Evolutionary conservation across 257 asterid species (phyloP), one percentile per base, ranked within the genome.

Genomic region (Penstemon newberryi): DNA sequence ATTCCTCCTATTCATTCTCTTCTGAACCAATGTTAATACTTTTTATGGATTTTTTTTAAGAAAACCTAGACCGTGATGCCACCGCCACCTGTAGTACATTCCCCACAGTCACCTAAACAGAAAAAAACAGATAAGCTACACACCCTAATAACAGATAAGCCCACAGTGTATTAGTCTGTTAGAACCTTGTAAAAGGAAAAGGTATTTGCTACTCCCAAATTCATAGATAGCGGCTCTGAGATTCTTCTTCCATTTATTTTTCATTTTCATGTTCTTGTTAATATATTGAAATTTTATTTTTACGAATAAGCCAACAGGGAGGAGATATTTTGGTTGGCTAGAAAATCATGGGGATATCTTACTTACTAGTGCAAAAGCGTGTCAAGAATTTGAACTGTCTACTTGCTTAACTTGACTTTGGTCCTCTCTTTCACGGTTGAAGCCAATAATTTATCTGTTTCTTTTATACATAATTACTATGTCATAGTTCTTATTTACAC

Each of bases 281-380:
- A 25, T 25, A 25, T 25, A 25, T 25, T 45, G 62, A 66, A 66
- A 25, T 42, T 45, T 38, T 3, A 25, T 37, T 43, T 38, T 55
- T 7, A 18, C 8, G 39, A 36, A 11, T 33, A 37, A 5, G 44
- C 5, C 33, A 25, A 25, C 33, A 25, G 33, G 33, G 18, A 41
- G 56, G 15, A 36, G 40, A 19, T 71, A 57, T 62, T 56, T 51
- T 44, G 37, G 41, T 68, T 47, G 41, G 18, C 71, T 52, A 7
- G 54, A 52, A 66, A 25, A 13, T 25, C 18, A 46, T 15, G 13
- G 41, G n/a, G 63, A 25, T 42, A 25, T 25, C 33, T 70, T 63
- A 19, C 47, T 73, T 73, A 53, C 57, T 47, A 50, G 25, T 52
- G 69, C 1, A 25, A 56, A 74, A 40, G 36, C 10, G 38, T 64